Percentiles rank a stretch among this genome's conserved stretches.
These are phyloP conservation scores for Gremmenia infestans DNA, from an alignment of 2,329 filamentous ascomycete species.

Conservation along the genomic window DNA sequence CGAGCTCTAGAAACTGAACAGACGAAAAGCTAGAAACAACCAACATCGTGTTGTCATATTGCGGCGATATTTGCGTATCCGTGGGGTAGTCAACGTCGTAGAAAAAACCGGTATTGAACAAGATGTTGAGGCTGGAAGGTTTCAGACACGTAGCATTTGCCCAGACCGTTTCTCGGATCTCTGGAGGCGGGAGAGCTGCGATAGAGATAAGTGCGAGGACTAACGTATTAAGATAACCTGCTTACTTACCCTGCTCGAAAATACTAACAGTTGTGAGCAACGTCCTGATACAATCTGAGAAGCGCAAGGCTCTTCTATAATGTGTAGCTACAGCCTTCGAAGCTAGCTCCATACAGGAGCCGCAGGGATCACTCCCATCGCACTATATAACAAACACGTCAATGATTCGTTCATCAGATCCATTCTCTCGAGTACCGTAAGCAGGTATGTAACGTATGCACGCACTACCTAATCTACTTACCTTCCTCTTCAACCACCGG, in stretches of 20 bases:
- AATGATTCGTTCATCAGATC: no score
- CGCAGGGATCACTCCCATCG: neutral
- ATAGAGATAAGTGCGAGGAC: neutral
- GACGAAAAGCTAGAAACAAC: neutral
- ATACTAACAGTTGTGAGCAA: neutral
- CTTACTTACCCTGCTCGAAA: neutral
- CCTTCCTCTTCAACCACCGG: neutral
- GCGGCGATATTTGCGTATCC: neutral
- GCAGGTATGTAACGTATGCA: no score
- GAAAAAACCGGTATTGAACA: no score
- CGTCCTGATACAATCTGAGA: neutral
- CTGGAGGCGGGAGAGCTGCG: neutral
- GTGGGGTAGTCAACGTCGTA: no score
- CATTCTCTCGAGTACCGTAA: no score
- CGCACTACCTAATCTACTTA: neutral
- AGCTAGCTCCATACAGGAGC: neutral
- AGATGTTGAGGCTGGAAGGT: no score
- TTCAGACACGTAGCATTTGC: no score
- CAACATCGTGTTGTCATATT: neutral
- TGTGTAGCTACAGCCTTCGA: neutral
- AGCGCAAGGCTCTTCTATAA: neutral
- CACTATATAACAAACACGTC: neutral
- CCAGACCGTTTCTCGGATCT: no score
- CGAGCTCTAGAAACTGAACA: neutral
- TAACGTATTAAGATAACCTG: neutral